Percentiles rank a stretch among this genome's conserved stretches.
These are phyloP conservation scores for Phytophthora sp. DNA, from an alignment of 352 stramenopile species.

Conservation along the genomic window DNA sequence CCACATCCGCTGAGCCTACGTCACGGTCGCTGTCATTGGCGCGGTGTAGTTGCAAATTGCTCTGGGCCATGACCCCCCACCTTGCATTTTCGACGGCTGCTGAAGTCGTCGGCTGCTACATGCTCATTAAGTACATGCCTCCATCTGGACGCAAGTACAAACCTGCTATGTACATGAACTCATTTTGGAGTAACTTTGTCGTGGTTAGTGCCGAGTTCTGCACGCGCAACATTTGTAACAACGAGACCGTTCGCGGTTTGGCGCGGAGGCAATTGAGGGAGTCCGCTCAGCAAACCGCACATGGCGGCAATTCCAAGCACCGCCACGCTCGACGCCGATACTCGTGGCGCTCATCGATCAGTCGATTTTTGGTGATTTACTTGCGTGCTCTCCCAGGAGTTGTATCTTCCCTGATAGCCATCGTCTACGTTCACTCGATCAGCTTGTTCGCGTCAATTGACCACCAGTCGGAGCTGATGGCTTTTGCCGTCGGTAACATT, in stretches of 20 bases:
- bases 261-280: not conserved
- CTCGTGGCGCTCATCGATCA: not conserved
- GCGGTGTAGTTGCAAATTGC: not conserved
- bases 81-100: not conserved
- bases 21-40: not conserved
- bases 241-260: constrained; percentile 11
- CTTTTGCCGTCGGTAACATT: constrained; percentile 10
- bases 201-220: not conserved
- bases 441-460: not conserved
- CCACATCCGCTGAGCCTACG: not conserved
- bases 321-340: not conserved
- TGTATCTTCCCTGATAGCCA: not conserved
- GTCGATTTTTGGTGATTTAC: constrained; percentile 9
- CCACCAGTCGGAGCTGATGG: constrained; percentile 1
- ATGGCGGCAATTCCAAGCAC: not conserved
- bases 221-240: constrained; percentile 12
- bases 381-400: not conserved
- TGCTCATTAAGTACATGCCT: not conserved
- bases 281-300: not conserved
- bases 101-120: not conserved
- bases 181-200: constrained; percentile 12
- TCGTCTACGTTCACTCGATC: constrained; percentile 25
- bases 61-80: not conserved
- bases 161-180: constrained; percentile 16
- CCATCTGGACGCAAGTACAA: constrained; percentile 13